Percentiles rank a stretch among this genome's conserved stretches.
These are phyloP conservation scores for Aspergillus quadricinctus DNA, from an alignment of 2,329 filamentous ascomycete species.

Conservation along the genomic window DNA sequence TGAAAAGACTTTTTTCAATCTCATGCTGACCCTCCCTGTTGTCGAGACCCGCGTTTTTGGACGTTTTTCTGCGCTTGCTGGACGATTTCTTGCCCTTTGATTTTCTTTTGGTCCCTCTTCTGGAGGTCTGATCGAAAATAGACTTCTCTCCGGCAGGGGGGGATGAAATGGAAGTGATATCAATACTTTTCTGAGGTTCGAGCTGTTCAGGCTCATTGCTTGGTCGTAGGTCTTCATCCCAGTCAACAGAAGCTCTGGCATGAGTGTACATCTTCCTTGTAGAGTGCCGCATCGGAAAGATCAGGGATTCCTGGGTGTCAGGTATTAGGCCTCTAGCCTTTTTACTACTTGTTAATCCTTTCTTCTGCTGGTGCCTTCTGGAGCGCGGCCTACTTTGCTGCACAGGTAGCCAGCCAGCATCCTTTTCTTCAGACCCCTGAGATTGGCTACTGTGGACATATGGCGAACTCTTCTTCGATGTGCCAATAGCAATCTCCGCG, in stretches of 20 bases:
- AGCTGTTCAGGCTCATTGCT: constrained; percentile 16
- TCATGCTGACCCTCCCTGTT: neutral
- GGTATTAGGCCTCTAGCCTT: neutral
- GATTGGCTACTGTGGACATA: neutral
- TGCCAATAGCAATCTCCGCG: neutral
- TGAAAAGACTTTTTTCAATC: too few species aligned
- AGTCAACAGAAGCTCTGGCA: constrained; percentile 20
- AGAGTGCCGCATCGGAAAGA: constrained; percentile 11
- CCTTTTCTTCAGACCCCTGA: neutral
- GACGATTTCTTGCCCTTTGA: constrained; percentile 5
- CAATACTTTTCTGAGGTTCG: neutral
- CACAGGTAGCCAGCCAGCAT: neutral
- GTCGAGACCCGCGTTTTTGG: neutral
- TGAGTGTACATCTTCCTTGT: constrained; percentile 16
- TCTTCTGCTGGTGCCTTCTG: neutral
- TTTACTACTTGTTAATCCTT: neutral
- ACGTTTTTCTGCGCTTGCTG: neutral
- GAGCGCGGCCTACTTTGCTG: neutral
- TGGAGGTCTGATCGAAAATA: neutral
- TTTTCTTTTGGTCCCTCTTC: neutral
- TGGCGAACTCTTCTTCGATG: neutral
- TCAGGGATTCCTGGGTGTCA: constrained; percentile 15
- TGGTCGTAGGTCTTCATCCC: constrained; percentile 28
- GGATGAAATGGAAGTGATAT: constrained; percentile 14
- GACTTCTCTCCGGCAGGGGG: constrained; percentile 4